Percentiles rank a stretch among this genome's conserved stretches.
Conservation (phyloP, 176 grass and related monocot genomes). For the Echinochloa phyllopogon region DNA sequence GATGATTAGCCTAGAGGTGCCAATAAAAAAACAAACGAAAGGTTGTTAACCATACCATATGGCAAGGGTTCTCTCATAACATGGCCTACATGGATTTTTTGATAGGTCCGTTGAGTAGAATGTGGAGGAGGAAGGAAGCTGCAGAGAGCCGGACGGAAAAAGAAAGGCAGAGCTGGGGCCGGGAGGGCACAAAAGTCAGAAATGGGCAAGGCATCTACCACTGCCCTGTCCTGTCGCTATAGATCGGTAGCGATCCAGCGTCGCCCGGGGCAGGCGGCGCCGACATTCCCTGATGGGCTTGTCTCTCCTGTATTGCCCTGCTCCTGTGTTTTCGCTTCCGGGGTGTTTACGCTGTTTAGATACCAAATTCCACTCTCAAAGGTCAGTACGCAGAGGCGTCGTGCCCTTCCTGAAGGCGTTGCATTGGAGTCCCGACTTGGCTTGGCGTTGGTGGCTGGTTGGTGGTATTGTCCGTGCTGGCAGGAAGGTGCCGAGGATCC, state of each 20-base stretch:
- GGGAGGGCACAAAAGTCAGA: constrained; percentile 1
- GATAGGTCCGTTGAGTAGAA: neutral
- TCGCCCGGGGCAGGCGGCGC: constrained; percentile 1
- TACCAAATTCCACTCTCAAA: too few relatives aligned
- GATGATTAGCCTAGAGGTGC: constrained; percentile 29
- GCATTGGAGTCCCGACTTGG: too few relatives aligned
- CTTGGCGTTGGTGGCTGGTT: too few relatives aligned
- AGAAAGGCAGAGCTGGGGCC: too few relatives aligned
- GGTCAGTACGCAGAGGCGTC: too few relatives aligned
- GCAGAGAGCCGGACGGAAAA: neutral
- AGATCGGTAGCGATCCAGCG: neutral
- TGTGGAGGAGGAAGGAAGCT: neutral
- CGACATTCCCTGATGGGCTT: constrained; percentile 40
- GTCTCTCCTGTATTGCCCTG: neutral
- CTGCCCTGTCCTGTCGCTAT: neutral
- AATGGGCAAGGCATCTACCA: constrained; percentile 15
- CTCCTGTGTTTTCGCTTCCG: neutral
- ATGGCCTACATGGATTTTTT: constrained; percentile 3
- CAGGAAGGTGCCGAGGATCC: too few relatives aligned
- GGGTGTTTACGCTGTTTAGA: too few relatives aligned
- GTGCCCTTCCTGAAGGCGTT: too few relatives aligned
- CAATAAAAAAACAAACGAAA: constrained; percentile 3
- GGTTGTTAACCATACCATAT: neutral
- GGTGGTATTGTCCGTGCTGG: too few relatives aligned
- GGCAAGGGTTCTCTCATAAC: neutral